These are phyloP conservation scores for Coemansia sp. DNA, from an alignment of 192 early-diverging fungal genomes.

Conservation along the genomic window DNA sequence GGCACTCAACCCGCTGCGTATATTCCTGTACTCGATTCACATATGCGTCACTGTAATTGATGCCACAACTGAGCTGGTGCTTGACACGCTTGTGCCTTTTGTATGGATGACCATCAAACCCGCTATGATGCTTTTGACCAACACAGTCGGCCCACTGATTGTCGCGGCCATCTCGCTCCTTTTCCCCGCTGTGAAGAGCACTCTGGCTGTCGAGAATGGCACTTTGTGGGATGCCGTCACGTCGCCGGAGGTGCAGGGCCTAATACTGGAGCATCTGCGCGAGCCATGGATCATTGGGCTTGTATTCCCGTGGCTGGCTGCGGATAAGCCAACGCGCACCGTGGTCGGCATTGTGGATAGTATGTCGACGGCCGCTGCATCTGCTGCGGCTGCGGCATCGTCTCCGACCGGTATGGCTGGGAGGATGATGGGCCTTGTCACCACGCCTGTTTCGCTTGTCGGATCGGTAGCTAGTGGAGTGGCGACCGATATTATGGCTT, in stretches of 20 bases:
- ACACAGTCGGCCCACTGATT: slow-evolving; percentile 10
- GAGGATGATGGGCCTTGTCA: no score
- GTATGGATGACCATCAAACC: slow-evolving; percentile 14
- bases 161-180: background rate
- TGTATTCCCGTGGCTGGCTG: slow-evolving; percentile 29
- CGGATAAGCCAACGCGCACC: background rate
- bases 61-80: slow-evolving; percentile 14
- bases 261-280: slow-evolving; percentile 12
- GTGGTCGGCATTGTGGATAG: background rate
- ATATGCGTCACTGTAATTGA: slow-evolving; percentile 55
- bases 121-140: background rate
- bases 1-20: slow-evolving; percentile 34
- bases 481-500: no score
- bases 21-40: slow-evolving; percentile 66
- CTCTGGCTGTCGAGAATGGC: slow-evolving; percentile 5
- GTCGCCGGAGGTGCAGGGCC: slow-evolving; percentile 8
- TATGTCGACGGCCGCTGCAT: no score
- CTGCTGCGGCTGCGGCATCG: background rate
- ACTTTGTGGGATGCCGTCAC: slow-evolving; percentile 22
- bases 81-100: slow-evolving; percentile 6
- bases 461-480: no score
- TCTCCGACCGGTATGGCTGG: background rate
- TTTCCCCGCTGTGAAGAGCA: slow-evolving; percentile 8
- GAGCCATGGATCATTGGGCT: slow-evolving; percentile 28
- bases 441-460: background rate